Percentiles rank a stretch among this genome's conserved stretches.
Conservation (phyloP, 768 basidiomycete species). For the Cystobasidium ongulense region DNA sequence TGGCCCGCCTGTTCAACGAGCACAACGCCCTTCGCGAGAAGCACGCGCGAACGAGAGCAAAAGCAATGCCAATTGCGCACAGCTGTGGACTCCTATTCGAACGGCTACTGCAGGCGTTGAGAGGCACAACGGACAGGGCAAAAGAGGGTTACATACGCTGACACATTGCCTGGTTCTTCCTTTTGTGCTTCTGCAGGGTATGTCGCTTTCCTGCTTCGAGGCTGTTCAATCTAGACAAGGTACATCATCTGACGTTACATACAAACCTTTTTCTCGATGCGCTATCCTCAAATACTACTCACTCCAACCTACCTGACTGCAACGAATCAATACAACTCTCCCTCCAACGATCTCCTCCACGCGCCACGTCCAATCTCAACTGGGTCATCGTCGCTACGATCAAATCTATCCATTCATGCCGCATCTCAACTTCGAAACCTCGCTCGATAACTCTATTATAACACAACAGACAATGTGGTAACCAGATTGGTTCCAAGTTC, state of each 20-base stretch:
- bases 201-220: neutral
- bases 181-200: neutral
- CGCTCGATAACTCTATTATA: neutral
- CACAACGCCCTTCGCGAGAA: neutral
- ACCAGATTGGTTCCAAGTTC: conserved; percentile 31
- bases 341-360: neutral
- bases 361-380: neutral
- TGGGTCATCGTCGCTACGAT: neutral
- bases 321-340: no score
- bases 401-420: neutral
- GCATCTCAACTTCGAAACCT: neutral
- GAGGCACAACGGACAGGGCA: neutral
- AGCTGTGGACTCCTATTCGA: neutral
- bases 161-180: neutral
- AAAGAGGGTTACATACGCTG: neutral
- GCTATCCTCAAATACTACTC: no score
- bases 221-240: no score
- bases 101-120: neutral
- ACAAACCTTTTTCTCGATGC: no score
- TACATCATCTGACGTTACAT: no score
- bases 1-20: neutral
- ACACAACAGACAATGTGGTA: conserved; percentile 28
- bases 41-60: neutral
- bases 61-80: neutral
- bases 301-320: no score